phyloP scores from a whole-genome alignment of 2,329 filamentous ascomycete species.

The Neocucurbitaria cava region DNA sequence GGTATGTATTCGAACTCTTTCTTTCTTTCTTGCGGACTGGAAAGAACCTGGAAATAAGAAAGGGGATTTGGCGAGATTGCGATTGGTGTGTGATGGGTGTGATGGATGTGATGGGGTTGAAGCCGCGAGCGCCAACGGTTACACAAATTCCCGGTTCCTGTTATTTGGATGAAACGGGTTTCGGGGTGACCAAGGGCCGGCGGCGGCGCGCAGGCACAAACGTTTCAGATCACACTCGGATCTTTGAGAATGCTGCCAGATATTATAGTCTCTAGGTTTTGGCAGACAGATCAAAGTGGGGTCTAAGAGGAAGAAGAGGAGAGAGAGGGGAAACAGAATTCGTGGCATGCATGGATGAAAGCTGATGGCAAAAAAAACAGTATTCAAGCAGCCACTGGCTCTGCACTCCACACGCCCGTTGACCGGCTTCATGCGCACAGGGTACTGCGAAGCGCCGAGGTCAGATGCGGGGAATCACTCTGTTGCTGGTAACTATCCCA shows the following conservation, averaged over 20 bases:
- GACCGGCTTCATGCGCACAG: conserved; percentile 68
- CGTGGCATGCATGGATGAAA: neutral
- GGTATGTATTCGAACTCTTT: conserved; percentile 14
- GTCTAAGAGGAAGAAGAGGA: neutral
- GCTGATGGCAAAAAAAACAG: conserved; percentile 43
- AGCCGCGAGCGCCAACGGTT: neutral
- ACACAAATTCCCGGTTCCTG: neutral
- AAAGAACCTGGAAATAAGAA: neutral
- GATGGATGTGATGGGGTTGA: neutral
- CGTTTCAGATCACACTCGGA: conserved; percentile 10
- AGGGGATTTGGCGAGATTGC: neutral
- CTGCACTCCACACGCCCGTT: conserved; percentile 65
- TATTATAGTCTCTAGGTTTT: too few relatives aligned
- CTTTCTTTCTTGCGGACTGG: neutral
- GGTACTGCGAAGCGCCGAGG: conserved; percentile 64
- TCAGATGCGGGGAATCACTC: conserved; percentile 67
- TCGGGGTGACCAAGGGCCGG: neutral
- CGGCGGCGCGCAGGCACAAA: conserved; percentile 6
- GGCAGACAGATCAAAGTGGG: too few relatives aligned
- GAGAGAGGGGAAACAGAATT: neutral
- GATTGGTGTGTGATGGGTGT: conserved; percentile 3
- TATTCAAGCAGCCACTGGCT: conserved; percentile 65
- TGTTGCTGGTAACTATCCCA: conserved; percentile 54
- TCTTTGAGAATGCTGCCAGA: too few relatives aligned
- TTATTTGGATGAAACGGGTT: conserved; percentile 11